phyloP scores from a whole-genome alignment of 106 monocot species.

The Agapanthus africanus region DNA sequence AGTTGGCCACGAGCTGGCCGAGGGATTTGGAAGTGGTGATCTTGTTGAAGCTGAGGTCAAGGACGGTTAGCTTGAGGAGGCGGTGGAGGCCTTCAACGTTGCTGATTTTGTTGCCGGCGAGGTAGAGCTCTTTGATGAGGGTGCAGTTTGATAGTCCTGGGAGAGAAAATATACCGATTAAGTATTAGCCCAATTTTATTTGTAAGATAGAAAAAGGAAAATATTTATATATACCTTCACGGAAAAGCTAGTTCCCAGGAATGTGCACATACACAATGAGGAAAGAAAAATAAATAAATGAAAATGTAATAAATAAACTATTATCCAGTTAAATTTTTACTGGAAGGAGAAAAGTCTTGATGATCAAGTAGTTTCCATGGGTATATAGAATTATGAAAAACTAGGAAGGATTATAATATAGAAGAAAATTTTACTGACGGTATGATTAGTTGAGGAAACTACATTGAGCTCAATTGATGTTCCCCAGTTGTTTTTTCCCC shows the following conservation, averaged over 20 bases:
- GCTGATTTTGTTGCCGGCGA: constrained; percentile 93
- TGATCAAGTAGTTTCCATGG: too few relatives aligned
- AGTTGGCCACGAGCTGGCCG: constrained; percentile 93
- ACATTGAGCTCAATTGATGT: too few relatives aligned
- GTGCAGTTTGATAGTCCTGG: constrained; percentile 81
- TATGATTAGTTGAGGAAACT: too few relatives aligned
- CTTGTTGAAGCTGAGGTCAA: constrained; percentile 97
- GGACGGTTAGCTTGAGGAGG: constrained; percentile 67
- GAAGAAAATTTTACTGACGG: too few relatives aligned
- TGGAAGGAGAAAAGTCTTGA: too few relatives aligned
- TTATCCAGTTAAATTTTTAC: too few relatives aligned
- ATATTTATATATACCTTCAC: too few relatives aligned
- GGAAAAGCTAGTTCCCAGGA: too few relatives aligned
- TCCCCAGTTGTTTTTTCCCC: too few relatives aligned
- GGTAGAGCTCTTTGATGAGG: constrained; percentile 81
- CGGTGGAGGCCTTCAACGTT: constrained; percentile 84
- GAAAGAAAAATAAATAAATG: neutral
- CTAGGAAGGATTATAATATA: too few relatives aligned
- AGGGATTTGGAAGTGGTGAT: constrained; percentile 69
- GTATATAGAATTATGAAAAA: too few relatives aligned
- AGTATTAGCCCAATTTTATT: neutral
- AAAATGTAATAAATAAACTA: neutral
- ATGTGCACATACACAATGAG: neutral
- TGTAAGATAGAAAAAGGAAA: neutral
- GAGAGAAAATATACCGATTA: neutral